Evolutionary conservation across 1,139 yeast genomes (phyloP), one percentile per base, ranked within the genome.

Genomic region (Yamadazyma sp.): DNA sequence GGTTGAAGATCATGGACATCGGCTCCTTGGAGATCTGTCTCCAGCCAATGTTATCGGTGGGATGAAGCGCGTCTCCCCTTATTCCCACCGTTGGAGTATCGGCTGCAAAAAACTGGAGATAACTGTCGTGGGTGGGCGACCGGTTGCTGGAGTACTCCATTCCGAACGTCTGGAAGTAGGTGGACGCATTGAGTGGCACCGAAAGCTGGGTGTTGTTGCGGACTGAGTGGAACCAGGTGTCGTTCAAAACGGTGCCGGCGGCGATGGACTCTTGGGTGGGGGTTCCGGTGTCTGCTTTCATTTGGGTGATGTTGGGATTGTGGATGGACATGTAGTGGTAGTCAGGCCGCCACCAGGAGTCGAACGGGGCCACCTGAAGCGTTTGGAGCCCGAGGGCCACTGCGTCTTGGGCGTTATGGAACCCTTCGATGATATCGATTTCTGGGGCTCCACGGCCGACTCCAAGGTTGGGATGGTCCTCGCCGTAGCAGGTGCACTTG

Each of bases 271-370:
- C 62, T 47, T 62, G 67, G 28, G 53, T 46, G 2, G 63, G 63
- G 2, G 63, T 57, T 2, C 67, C 66, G 2, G 62, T 53, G 34
- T 59, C 57, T n/a, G 54, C 44, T 45, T 61, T 59, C 53, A 60
- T 52, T 15, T 52, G 46, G 2, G 66, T 59, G 14, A 54, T 41
- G 38, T 53, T 53, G 23, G 37, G 15, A 36, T 58, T 40, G 28
- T 49, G 38, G 25, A 62, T 54, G 26, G 39, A 42, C 39, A 62
- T 46, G 38, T 55, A 61, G 36, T 54, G 55, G 42, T 59, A 61
- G 41, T 62, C 64, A 5, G 67, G 67, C 47, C 56, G 50, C 53
- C 62, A 62, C 67, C 67, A 62, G 22, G 61, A 55, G 38, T 62
- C 67, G 47, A 61, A 58, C 18, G 67, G 67, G 5, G 66, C 67